Conservation (phyloP, 495 filamentous ascomycete species). For the Oleoguttula mirabilis region DNA sequence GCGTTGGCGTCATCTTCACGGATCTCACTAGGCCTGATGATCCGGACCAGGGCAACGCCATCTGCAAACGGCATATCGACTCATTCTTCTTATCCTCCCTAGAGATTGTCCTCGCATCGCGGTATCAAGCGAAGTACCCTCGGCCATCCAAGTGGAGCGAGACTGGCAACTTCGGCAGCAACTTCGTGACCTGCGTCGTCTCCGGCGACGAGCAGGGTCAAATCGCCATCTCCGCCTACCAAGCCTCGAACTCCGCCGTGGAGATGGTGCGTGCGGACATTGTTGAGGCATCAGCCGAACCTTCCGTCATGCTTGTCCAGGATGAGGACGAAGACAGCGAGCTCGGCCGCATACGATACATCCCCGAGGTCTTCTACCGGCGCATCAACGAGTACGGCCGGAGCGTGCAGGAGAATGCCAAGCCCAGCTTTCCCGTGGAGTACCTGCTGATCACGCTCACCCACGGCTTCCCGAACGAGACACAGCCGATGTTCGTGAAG, state of each 20-base stretch:
- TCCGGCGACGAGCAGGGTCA: conserved; percentile 82
- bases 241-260: conserved; percentile 85
- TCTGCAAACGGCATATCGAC: conserved; percentile 94
- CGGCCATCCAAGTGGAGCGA: conserved; percentile 96
- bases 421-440: conserved; percentile 90
- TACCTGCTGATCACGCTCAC: conserved; percentile 93
- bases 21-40: conserved; percentile 75
- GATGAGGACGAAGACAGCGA: conserved; percentile 76
- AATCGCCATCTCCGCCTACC: conserved; percentile 82
- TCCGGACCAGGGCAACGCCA: conserved; percentile 59
- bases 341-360: conserved; percentile 62
- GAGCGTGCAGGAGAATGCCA: conserved; percentile 93
- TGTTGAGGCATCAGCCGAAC: conserved; percentile 87
- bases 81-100: conserved; percentile 89
- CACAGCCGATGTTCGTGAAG: conserved; percentile 59
- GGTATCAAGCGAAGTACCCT: conserved; percentile 75
- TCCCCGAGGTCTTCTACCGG: conserved; percentile 95
- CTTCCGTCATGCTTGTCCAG: conserved; percentile 85
- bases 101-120: conserved; percentile 79
- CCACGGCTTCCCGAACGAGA: conserved; percentile 80
- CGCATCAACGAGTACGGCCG: conserved; percentile 92
- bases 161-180: conserved; percentile 84
- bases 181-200: conserved; percentile 92
- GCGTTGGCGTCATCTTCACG: conserved; percentile 90
- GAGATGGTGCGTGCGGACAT: conserved; percentile 97